Evolutionary conservation across 148 eudicot species (phyloP), one percentile per base, ranked within the genome.

Genomic region (Diospyros kaki): DNA sequence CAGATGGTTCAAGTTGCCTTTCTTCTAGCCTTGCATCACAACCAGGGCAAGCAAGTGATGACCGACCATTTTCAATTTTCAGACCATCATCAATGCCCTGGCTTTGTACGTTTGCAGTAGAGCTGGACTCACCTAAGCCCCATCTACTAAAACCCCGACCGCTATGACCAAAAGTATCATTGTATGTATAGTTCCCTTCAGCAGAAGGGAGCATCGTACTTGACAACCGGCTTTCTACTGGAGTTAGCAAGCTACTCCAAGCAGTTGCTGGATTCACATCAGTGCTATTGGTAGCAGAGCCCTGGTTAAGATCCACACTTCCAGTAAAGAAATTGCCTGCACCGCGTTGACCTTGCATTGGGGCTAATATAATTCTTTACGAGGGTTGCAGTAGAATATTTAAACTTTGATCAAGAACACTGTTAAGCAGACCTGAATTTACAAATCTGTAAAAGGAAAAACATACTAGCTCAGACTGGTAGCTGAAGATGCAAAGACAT

Each of bases 91-190:
- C 60, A 63, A 50, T 55, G 59, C 58, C 73, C 48, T 66, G 80
- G 61, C 63, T 74, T 41, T 69, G 80, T 38, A 74, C 18, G 52
- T 71, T 77, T 66, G 81, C 77, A 60, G 78, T 64, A 55, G 87
- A 78, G 78, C 90, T 84, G 65, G 87, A 87, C 72, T 87, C 87
- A 50, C 90, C 90, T 2, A 40, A 63, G 58, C 84, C 84, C 83
- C 86, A 81, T 9, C 78, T 72, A 69, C 78, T 81, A 54, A 68
- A 72, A 75, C 72, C 60, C 63, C 46, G 80, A 71, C 72, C 62
- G 71, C 44, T 55, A 28, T 58, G 73, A 53, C 68, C 58, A 63
- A 43, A 70, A 54, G 76, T 53, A 77, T 66, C 58, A 9, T 43
- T 41, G 60, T 74, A 43, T 64, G 68, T 70, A 45, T 18, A 17